Percentiles rank a stretch among this genome's conserved stretches.
These are phyloP conservation scores for Pythium plurisporium DNA, from an alignment of 352 stramenopile species.

Conservation along the genomic window DNA sequence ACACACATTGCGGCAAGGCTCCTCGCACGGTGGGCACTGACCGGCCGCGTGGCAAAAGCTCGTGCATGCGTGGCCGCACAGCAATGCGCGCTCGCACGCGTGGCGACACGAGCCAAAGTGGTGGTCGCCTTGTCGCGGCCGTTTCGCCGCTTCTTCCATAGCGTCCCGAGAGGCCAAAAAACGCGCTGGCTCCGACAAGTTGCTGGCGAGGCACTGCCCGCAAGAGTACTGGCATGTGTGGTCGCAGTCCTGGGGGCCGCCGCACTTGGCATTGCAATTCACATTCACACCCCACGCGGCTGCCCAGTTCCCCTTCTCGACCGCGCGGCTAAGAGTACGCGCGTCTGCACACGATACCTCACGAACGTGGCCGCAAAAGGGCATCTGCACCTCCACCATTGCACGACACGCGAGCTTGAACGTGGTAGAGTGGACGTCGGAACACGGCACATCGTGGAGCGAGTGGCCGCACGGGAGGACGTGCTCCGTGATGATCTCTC, in stretches of 20 bases:
- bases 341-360: not conserved
- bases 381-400: constrained; percentile 27
- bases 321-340: not conserved
- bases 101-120: constrained; percentile 39
- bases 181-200: constrained; percentile 21
- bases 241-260: constrained; percentile 23
- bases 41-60: constrained; percentile 46
- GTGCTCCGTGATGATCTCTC: constrained; percentile 33
- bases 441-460: not conserved
- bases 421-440: constrained; percentile 6
- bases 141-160: constrained; percentile 24
- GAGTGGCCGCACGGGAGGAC: constrained; percentile 50
- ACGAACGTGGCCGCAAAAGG: constrained; percentile 26
- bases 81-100: constrained; percentile 52
- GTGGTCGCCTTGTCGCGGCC: constrained; percentile 24
- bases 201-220: constrained; percentile 30
- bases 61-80: constrained; percentile 61
- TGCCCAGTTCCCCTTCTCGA: constrained; percentile 8
- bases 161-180: constrained; percentile 9
- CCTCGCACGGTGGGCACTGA: constrained; percentile 50
- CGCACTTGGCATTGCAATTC: constrained; percentile 25
- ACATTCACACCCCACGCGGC: constrained; percentile 8
- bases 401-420: constrained; percentile 24
- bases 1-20: constrained; percentile 48
- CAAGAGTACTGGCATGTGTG: constrained; percentile 39